A percentile compares a stretch with the other conserved stretches of the same genome.
Conservation (phyloP, 2,329 filamentous ascomycete genomes). For the Colletotrichum sp. region DNA sequence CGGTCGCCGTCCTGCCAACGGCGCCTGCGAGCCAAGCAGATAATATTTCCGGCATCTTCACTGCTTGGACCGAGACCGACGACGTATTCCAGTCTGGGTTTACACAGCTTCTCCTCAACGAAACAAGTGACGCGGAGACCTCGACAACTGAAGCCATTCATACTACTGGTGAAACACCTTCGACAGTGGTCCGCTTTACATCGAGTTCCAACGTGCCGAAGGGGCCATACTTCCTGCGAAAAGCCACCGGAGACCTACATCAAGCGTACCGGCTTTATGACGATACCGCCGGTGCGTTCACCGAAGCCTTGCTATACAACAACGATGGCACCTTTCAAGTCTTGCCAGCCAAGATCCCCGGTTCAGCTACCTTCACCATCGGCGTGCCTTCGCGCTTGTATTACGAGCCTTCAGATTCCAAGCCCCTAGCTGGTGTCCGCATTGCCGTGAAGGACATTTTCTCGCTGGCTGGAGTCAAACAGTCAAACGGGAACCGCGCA, state of each 20-base stretch:
- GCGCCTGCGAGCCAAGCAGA: neutral
- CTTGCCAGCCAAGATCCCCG: constrained; percentile 16
- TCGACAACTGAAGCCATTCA: neutral
- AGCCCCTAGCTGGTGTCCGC: constrained; percentile 56
- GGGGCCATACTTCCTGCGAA: neutral
- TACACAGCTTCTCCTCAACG: neutral
- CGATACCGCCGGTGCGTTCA: constrained; percentile 21
- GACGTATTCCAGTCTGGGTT: neutral
- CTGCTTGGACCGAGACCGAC: neutral
- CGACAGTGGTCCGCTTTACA: neutral
- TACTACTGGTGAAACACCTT: fast-evolving
- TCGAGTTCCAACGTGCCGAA: neutral
- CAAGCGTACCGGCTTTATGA: neutral
- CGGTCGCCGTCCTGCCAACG: neutral
- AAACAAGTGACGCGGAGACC: fast-evolving
- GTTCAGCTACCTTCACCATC: constrained; percentile 24
- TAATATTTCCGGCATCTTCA: neutral
- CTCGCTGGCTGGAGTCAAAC: constrained; percentile 58
- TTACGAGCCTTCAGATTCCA: constrained; percentile 48
- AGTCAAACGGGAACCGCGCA: constrained; percentile 61
- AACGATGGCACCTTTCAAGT: neutral
- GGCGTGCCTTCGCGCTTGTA: constrained; percentile 64
- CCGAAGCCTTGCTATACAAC: neutral
- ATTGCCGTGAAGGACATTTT: constrained; percentile 66
- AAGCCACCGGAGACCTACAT: neutral